Percentiles rank a stretch among this genome's conserved stretches.
phyloP scores from a whole-genome alignment of 2,329 filamentous ascomycete genomes.

The Plectosphaerella plurivora region DNA sequence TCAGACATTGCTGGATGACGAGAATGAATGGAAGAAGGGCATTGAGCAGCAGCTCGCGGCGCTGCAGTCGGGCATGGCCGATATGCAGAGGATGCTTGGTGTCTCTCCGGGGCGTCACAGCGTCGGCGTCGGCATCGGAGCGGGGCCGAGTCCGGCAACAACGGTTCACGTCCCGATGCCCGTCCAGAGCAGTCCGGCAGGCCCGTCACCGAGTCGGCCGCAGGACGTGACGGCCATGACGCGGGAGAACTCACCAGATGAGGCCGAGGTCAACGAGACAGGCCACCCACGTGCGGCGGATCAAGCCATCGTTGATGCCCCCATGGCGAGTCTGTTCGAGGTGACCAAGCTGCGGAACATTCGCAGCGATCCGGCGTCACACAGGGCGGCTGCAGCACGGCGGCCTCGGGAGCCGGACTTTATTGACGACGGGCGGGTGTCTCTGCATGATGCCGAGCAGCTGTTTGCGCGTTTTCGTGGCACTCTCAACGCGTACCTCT shows the following conservation, averaged over 20 bases:
- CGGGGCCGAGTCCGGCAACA: constrained; percentile 9
- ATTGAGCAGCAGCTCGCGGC: constrained; percentile 21
- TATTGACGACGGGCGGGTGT: constrained; percentile 20
- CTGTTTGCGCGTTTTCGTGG: constrained; percentile 21
- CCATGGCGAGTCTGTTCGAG: constrained; percentile 26
- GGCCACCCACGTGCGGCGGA: constrained; percentile 6
- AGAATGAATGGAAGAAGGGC: constrained; percentile 36
- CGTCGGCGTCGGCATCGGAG: background rate
- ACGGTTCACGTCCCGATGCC: constrained; percentile 1
- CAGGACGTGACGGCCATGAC: constrained; percentile 23
- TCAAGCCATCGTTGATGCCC: constrained; percentile 23
- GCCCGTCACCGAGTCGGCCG: constrained; percentile 13
- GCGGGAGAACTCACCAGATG: constrained; percentile 23
- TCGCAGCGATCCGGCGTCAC: constrained; percentile 19
- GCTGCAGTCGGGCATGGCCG: constrained; percentile 18
- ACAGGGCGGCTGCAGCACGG: constrained; percentile 1
- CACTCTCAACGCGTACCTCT: constrained; percentile 25
- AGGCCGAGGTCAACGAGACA: constrained; percentile 10
- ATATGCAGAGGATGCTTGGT: constrained; percentile 18
- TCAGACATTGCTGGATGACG: constrained; percentile 50
- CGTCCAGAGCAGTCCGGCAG: constrained; percentile 10
- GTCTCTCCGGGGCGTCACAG: constrained; percentile 2
- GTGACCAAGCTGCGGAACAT: constrained; percentile 26
- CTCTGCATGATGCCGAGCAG: constrained; percentile 18
- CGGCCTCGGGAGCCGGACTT: constrained; percentile 17